Conservation (phyloP, 306 rosid genomes). For the Castanospermum australe region DNA sequence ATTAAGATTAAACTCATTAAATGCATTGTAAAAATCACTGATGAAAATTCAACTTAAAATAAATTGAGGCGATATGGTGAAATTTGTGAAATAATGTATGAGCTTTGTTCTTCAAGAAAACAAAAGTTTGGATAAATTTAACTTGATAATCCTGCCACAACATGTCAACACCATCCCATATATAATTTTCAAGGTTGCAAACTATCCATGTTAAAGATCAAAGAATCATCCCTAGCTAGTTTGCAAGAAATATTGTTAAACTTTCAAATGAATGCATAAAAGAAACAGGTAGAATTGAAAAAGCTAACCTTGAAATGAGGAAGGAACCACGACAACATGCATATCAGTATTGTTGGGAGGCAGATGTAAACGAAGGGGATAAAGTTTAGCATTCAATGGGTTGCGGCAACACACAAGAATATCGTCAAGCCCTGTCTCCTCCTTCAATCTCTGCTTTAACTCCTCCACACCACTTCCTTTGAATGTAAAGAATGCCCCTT, state of each 20-base stretch:
- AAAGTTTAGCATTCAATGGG: conserved; percentile 63
- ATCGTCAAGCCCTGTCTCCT: conserved; percentile 44
- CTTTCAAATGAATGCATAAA: not conserved
- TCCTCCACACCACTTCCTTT: conserved; percentile 55
- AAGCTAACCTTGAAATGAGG: conserved; percentile 34
- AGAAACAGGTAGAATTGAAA: not conserved
- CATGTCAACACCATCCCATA: not conserved
- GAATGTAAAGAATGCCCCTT: conserved; percentile 52
- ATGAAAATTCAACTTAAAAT: not conserved
- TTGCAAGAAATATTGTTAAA: not conserved
- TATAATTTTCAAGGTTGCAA: not conserved
- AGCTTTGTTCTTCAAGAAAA: not conserved
- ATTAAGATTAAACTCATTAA: no score
- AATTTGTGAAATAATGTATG: not conserved
- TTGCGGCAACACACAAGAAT: conserved; percentile 65
- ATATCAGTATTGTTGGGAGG: conserved; percentile 79
- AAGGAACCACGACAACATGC: conserved; percentile 61
- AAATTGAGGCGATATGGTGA: not conserved
- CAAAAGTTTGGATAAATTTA: not conserved
- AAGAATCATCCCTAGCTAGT: not conserved
- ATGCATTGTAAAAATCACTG: no score
- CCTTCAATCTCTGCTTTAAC: conserved; percentile 50
- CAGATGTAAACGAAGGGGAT: conserved; percentile 74
- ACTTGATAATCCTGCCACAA: not conserved
- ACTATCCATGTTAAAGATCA: not conserved